phyloP scores from a whole-genome alignment of 257 asterid species.

The Perilla frutescens region DNA sequence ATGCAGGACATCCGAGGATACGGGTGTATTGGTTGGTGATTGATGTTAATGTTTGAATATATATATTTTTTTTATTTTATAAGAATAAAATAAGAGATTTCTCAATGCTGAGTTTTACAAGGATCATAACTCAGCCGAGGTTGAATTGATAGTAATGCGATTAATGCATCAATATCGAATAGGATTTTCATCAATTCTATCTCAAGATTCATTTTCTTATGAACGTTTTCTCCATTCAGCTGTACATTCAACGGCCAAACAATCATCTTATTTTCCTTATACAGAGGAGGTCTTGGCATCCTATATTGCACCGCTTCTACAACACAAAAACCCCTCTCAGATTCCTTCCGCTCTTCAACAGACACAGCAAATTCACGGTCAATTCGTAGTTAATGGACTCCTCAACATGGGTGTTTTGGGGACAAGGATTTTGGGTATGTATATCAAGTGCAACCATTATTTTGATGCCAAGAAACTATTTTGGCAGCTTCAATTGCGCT shows the following conservation, averaged over 20 bases:
- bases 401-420: slow-evolving; percentile 67
- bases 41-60: slow-evolving; percentile 40
- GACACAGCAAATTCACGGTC: slow-evolving; percentile 76
- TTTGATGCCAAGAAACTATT: slow-evolving; percentile 67
- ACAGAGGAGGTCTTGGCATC: slow-evolving; percentile 66
- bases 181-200: slow-evolving; percentile 35
- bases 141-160: slow-evolving; percentile 30
- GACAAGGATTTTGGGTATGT: slow-evolving; percentile 81
- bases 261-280: slow-evolving; percentile 34
- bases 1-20: not conserved
- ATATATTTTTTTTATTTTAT: slow-evolving; percentile 7
- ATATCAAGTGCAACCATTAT: slow-evolving; percentile 54
- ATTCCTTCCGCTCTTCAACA: slow-evolving; percentile 41
- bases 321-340: slow-evolving; percentile 37
- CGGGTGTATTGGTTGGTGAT: slow-evolving; percentile 17
- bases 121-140: too few species aligned
- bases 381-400: slow-evolving; percentile 71
- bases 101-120: not conserved
- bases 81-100: slow-evolving; percentile 32
- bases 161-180: slow-evolving; percentile 37
- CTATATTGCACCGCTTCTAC: slow-evolving; percentile 64
- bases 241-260: slow-evolving; percentile 13
- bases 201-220: slow-evolving; percentile 15
- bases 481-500: slow-evolving; percentile 64
- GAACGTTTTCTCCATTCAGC: slow-evolving; percentile 27